phyloP scores from a whole-genome alignment of 2,329 filamentous ascomycete genomes.

The Alternaria longipes region DNA sequence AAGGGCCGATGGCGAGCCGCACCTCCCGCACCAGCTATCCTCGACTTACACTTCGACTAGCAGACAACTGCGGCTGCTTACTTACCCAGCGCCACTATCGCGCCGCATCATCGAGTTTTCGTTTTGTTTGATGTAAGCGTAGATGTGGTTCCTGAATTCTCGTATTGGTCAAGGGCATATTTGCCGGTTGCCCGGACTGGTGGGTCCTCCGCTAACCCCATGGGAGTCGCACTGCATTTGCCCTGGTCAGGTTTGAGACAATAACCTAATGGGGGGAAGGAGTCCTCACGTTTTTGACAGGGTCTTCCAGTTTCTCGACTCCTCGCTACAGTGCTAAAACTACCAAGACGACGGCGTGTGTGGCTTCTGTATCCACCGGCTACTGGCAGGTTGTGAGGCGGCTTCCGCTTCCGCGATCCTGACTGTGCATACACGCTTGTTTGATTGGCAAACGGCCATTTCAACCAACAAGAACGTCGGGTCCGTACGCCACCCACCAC shows the following conservation, averaged over 20 bases:
- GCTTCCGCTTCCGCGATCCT: slow-evolving; percentile 17
- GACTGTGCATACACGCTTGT: neutral
- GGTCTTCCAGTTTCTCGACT: slow-evolving; percentile 3
- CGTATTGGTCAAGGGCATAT: neutral
- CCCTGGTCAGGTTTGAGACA: slow-evolving; percentile 14
- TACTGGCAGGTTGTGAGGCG: neutral
- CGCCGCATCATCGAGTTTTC: neutral
- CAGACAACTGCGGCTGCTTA: neutral
- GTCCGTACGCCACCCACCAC: slow-evolving; percentile 7
- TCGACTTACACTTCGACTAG: neutral
- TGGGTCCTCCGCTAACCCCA: slow-evolving; percentile 8
- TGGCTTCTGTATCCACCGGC: slow-evolving; percentile 6
- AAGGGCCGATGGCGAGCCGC: slow-evolving; percentile 13
- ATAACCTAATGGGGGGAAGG: neutral
- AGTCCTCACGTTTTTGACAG: neutral
- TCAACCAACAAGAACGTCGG: neutral
- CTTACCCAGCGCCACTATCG: neutral
- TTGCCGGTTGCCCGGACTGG: neutral
- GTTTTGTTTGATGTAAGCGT: neutral
- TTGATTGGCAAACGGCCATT: slow-evolving; percentile 9
- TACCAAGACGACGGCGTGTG: slow-evolving; percentile 6
- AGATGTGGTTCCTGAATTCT: neutral
- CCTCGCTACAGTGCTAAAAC: neutral
- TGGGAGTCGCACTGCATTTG: slow-evolving; percentile 9
- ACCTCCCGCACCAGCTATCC: slow-evolving; percentile 5